Conservation (phyloP, 2,329 filamentous ascomycete genomes). For the Niveomyces coronatus region DNA sequence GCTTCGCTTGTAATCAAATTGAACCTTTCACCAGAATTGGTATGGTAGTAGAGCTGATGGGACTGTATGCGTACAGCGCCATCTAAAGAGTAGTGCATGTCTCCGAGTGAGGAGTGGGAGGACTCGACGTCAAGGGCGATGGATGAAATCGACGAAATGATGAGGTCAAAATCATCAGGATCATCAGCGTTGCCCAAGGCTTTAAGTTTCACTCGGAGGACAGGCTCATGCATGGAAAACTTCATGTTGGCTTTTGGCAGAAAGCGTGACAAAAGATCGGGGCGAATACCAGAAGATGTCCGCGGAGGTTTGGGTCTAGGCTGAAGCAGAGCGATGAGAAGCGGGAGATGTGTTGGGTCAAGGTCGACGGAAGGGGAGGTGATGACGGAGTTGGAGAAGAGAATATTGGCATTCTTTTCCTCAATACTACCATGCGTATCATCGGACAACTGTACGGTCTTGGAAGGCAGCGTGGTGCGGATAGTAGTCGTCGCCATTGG, state of each 20-base stretch:
- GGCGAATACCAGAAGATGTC: slow-evolving; percentile 35
- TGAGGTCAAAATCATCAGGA: slow-evolving; percentile 80
- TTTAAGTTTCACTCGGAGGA: slow-evolving; percentile 79
- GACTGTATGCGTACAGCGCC: slow-evolving; percentile 76
- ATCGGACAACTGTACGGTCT: slow-evolving; percentile 73
- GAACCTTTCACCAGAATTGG: slow-evolving; percentile 68
- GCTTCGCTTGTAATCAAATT: slow-evolving; percentile 82
- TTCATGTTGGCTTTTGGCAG: slow-evolving; percentile 92
- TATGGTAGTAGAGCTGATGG: slow-evolving; percentile 91
- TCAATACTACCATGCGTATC: slow-evolving; percentile 56
- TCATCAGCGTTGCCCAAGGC: slow-evolving; percentile 56
- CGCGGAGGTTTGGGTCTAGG: slow-evolving; percentile 31
- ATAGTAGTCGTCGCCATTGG: slow-evolving; percentile 96
- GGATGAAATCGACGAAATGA: slow-evolving; percentile 91
- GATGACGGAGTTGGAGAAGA: slow-evolving; percentile 92
- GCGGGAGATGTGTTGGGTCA: slow-evolving; percentile 80
- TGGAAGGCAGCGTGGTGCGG: slow-evolving; percentile 87
- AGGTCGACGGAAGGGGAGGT: slow-evolving; percentile 93
- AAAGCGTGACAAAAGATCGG: slow-evolving; percentile 75
- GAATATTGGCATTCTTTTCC: slow-evolving; percentile 88
- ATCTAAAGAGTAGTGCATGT: slow-evolving; percentile 76
- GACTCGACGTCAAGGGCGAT: slow-evolving; percentile 90
- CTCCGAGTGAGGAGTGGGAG: slow-evolving; percentile 78
- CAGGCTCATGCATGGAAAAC: slow-evolving; percentile 92
- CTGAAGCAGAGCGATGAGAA: slow-evolving; percentile 68